Base-by-base conservation (phyloP, 2,329 filamentous ascomycete genomes). In the Penicillium thymicola region DNA sequence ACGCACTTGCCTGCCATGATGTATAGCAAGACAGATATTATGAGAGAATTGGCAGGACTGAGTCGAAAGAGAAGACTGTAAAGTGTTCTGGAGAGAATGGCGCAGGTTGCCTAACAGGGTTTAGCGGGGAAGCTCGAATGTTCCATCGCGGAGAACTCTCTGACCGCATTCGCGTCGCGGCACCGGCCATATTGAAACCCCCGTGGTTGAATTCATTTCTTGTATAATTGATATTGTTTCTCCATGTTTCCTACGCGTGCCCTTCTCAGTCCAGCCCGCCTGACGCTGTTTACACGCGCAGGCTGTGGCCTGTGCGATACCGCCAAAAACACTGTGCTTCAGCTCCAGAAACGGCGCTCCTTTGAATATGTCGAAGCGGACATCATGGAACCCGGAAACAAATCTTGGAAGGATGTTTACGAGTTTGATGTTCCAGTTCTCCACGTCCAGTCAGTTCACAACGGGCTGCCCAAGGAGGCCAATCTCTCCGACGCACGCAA, bases 1-100 rank as follows among this genome's bases (percentile, higher is more conserved):
- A 97, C 91, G 75, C 94, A 99, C 79, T 96, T 97, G 49, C 66
- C 67, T 40, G 71, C 60, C 74, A 76, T 77, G 21, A 43, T 65
- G 63, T 59, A 52, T 49, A 60, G 51, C 32, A 53, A 55, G 14
- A 14, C 18, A 28, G 3, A 27, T 16, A 27, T 14, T 23, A 27
- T 16, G 30, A 41, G 21, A 44, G 10, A 36, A 43, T 42, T 36
- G 23, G 32, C 16, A 10, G 28, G 18, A 54, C 21, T 27, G 37
- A 37, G 47, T 51, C 11, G 14, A 47, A 37, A 46, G 37, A 52
- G 44, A 44, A 49, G 45, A 52, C 47, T 30, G 38, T 21, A 27
- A 49, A 52, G n/a, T 40, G 36, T 54, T 27, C 23, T 55, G 30
- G 54, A 38, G 27, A 42, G 44, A 57, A 49, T 53, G 55, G 43